Evolutionary conservation across 345 rosid species (phyloP).

Genomic region (Firmiana major): DNA sequence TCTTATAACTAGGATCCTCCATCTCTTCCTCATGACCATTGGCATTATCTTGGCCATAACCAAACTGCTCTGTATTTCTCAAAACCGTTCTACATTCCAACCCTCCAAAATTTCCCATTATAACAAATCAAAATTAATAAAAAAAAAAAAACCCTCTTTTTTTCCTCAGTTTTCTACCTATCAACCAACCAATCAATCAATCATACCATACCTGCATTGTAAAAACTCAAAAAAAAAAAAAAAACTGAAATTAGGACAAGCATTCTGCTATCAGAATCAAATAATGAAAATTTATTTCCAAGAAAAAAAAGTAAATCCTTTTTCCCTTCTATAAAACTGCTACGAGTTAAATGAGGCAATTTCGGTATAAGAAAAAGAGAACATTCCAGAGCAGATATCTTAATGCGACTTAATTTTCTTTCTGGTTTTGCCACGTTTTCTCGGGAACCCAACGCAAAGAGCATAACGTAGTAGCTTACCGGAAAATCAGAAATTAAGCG

Average conservation of each 20-base stretch:
- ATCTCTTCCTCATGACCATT: neutral
- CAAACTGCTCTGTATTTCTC: neutral
- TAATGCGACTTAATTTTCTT: no score
- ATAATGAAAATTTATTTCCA: neutral
- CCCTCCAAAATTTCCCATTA: neutral
- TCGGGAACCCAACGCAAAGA: neutral
- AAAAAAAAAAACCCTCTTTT: neutral
- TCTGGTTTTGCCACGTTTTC: no score
- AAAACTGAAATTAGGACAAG: neutral
- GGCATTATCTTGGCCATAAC: slow-evolving; percentile 7
- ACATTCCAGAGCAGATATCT: no score
- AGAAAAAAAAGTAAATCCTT: neutral
- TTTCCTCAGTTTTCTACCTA: neutral
- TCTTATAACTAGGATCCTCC: slow-evolving; percentile 33
- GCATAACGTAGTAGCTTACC: neutral
- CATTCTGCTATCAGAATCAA: neutral
- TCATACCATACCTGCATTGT: neutral
- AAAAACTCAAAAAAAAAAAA: no score
- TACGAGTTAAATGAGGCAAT: no score
- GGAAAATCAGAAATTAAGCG: neutral
- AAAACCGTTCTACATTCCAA: slow-evolving; percentile 12
- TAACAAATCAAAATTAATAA: neutral
- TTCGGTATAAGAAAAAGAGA: no score
- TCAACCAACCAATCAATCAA: neutral
- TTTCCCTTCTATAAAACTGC: neutral